Conservation (phyloP, 2,329 filamentous ascomycete species). For the Pyricularia sp. region DNA sequence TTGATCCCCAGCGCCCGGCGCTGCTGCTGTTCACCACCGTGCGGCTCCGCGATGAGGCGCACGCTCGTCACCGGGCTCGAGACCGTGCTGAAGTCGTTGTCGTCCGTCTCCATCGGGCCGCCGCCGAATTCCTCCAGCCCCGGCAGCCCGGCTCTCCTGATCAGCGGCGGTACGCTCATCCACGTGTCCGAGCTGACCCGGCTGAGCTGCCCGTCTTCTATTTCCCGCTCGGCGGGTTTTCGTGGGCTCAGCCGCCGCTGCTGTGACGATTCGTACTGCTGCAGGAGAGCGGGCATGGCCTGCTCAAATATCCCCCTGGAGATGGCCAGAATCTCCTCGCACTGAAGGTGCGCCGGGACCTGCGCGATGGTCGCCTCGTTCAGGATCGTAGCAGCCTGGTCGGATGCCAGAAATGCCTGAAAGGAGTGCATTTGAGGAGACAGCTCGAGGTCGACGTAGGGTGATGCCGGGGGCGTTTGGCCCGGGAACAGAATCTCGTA, state of each 20-base stretch:
- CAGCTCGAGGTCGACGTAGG: neutral
- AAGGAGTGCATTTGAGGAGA: conserved; percentile 1
- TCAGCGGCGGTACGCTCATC: neutral
- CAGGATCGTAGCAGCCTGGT: neutral
- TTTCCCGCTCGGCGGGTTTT: neutral
- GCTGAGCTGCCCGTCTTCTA: neutral
- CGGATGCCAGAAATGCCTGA: neutral
- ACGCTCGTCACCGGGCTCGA: neutral
- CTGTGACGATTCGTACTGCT: conserved; percentile 1
- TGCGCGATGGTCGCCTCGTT: neutral
- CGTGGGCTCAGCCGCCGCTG: neutral
- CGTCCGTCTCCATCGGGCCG: neutral
- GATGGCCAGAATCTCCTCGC: neutral
- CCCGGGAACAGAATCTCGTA: conserved; percentile 11
- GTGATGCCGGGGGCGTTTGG: conserved; percentile 4
- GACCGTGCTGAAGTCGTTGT: neutral
- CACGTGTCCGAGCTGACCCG: neutral
- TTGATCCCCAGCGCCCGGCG: neutral
- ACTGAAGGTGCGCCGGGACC: neutral
- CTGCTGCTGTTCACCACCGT: neutral
- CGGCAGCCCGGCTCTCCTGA: neutral
- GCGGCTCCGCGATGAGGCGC: neutral
- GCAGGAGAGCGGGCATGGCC: conserved; percentile 3
- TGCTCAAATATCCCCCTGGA: conserved; percentile 1
- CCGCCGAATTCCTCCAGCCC: neutral